phyloP scores from a whole-genome alignment of 768 basidiomycete genomes.

The Dioszegia aurantiaca region DNA sequence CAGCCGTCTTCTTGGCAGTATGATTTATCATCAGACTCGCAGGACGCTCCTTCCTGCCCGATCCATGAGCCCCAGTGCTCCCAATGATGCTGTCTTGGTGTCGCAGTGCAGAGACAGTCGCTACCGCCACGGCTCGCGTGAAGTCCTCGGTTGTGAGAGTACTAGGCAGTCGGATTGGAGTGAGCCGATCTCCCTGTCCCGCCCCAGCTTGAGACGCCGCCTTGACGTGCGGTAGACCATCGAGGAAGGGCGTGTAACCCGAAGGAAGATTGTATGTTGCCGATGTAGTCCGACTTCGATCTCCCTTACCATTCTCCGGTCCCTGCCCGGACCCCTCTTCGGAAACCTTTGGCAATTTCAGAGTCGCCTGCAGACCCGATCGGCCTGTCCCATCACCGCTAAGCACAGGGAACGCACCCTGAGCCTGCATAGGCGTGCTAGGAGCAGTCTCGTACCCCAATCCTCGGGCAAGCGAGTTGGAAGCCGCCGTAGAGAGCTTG shows the following conservation, averaged over 20 bases:
- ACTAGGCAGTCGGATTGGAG: conserved; percentile 58
- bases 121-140: conserved; percentile 87
- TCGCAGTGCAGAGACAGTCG: conserved; percentile 83
- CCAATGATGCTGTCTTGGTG: conserved; percentile 59
- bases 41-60: conserved; percentile 18
- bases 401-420: not conserved
- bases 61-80: conserved; percentile 8
- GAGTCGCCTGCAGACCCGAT: conserved; percentile 7
- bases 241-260: conserved; percentile 48
- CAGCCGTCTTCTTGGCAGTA: conserved; percentile 5
- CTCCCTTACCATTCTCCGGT: not conserved
- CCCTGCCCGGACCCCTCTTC: not conserved
- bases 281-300: not conserved
- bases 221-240: conserved; percentile 12
- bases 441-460: conserved; percentile 9
- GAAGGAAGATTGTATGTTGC: conserved; percentile 13
- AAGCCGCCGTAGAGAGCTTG: conserved; percentile 1
- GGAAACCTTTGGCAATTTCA: conserved; percentile 10
- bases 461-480: not conserved
- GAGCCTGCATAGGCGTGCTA: conserved; percentile 1
- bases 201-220: conserved; percentile 25
- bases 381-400: not conserved
- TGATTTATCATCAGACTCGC: conserved; percentile 10
- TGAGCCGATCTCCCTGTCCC: conserved; percentile 19
- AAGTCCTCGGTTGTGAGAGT: conserved; percentile 81